Conservation (phyloP, 2,329 filamentous ascomycete species). For the Chalaropsis ovoidea region DNA sequence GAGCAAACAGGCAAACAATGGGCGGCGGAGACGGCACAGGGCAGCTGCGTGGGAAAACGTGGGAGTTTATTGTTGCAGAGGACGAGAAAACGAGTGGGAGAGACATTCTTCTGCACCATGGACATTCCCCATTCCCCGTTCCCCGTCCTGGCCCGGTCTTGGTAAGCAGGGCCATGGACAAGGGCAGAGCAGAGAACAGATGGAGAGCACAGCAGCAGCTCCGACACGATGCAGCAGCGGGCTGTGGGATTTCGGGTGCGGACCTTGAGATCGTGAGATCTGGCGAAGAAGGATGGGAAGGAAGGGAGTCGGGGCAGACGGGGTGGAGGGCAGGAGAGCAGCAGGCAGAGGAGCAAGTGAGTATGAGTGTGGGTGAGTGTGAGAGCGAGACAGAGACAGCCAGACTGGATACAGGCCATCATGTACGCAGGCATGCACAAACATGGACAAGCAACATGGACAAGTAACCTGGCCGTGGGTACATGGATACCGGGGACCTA, state of each 20-base stretch:
- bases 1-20: background rate
- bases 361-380: too few relatives aligned
- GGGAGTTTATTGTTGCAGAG: background rate
- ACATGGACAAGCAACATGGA: too few relatives aligned
- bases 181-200: constrained; percentile 1
- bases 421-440: too few relatives aligned
- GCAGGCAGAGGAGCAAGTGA: background rate
- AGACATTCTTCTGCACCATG: background rate
- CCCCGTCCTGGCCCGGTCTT: too few relatives aligned
- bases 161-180: background rate
- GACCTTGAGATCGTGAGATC: constrained; percentile 15
- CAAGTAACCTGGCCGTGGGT: too few relatives aligned
- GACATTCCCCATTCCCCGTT: background rate
- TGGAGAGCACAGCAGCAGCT: constrained; percentile 2
- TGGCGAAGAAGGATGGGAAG: constrained; percentile 18
- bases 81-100: background rate
- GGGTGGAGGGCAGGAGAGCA: background rate
- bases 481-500: too few relatives aligned
- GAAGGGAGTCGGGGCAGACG: background rate
- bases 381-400: too few relatives aligned
- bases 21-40: background rate
- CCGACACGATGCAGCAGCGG: background rate
- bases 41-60: background rate
- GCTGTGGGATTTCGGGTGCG: background rate
- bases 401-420: too few relatives aligned